Evolutionary conservation across 1,284 basidiomycete species (phyloP), one percentile per base, ranked within the genome.

Genomic region (Rhodotorula sp.): DNA sequence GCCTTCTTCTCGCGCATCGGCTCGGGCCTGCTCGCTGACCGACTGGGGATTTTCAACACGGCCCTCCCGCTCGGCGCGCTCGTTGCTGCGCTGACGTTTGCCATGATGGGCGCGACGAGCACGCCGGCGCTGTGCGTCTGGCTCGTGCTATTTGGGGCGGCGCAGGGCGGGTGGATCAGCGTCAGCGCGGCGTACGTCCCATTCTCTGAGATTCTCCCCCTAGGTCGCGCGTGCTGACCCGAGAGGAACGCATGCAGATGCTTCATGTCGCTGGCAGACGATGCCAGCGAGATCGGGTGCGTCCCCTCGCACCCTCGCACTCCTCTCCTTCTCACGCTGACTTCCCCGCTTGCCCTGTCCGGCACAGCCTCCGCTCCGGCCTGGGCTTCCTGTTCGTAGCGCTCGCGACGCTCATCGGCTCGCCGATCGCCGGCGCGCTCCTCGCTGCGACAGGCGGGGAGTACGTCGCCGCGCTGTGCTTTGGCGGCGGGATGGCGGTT

Each of bases 361-460:
- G 5, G 5, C 21, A 4, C 46, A 74, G 73, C 1, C 61, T 76
- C 36, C 67, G 74, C 37, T 32, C 53, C 29, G 74, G 74, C n/a
- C 37, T 76, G 53, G 74, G 74, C 7, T 76, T 76, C 67, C 50
- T 69, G 66, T 69, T 64, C 48, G 67, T 76, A 51, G 74, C 55
- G 25, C 51, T 76, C 60, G 74, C 74, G 7, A 63, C 66, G 9
- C 63, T 76, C 25, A 76, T 76, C 66, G 72, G 74, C 3, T 67
- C 66, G 0, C 74, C 74, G 8, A 66, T 74, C 57, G 74, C 74
- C 10, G 74, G 74, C 25, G 67, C 66, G 5, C 62, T 76, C 58
- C 72, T 73, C 53, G 41, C 32, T 9, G 55, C 65, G 8, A 73
- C 70, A 1, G 37, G 55, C 44, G 69, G 67, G 6, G 32, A 29